Evolutionary conservation across 2,329 filamentous ascomycete species (phyloP).

Genomic region (Thelonectria discophora): DNA sequence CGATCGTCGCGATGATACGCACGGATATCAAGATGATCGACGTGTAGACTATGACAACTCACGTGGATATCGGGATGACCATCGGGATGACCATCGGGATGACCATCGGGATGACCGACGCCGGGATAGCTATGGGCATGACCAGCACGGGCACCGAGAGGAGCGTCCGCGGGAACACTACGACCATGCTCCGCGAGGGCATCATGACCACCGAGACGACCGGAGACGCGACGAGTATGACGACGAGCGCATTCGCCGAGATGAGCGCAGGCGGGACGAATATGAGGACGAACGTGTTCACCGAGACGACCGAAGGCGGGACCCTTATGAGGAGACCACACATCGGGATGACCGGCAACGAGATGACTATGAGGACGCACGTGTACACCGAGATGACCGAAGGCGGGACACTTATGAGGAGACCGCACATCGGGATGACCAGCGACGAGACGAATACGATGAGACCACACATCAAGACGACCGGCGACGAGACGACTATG

Average conservation of each 20-base stretch:
- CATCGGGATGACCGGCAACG: background rate
- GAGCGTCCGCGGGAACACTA: constrained; percentile 44
- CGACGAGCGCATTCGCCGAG: background rate
- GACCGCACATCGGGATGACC: constrained; percentile 41
- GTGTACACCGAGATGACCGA: background rate
- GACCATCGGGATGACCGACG: constrained; percentile 31
- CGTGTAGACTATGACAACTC: constrained; percentile 41
- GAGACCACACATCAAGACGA: no score
- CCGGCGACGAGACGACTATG: no score
- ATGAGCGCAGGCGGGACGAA: background rate
- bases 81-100: no score
- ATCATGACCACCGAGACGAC: constrained; percentile 42
- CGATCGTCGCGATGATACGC: constrained; percentile 42
- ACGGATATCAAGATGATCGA: constrained; percentile 42
- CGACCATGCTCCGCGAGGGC: constrained; percentile 38
- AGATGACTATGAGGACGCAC: constrained; percentile 36
- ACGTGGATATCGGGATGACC: no score
- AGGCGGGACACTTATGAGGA: constrained; percentile 39
- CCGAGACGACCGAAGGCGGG: background rate
- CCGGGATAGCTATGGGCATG: constrained; percentile 36
- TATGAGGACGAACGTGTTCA: background rate
- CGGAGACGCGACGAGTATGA: constrained; percentile 38
- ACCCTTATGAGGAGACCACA: background rate
- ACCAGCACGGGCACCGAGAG: constrained; percentile 52
- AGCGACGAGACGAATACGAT: no score